These are phyloP conservation scores for Ilyonectria mors-panacis DNA, from an alignment of 2,329 filamentous ascomycete species.

Conservation along the genomic window DNA sequence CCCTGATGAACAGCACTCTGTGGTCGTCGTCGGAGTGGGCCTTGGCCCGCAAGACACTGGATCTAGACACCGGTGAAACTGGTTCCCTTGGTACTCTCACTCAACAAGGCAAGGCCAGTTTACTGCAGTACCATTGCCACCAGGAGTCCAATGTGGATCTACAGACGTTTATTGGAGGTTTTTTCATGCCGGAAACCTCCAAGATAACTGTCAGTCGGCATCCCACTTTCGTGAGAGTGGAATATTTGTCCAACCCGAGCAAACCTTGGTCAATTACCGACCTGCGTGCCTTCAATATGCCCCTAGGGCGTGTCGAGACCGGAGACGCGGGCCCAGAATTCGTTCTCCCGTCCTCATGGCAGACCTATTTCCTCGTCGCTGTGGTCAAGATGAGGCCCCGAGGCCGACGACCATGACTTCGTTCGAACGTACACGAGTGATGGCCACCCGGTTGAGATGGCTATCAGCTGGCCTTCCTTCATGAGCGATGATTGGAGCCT, in stretches of 20 bases:
- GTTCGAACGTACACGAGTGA: not conserved
- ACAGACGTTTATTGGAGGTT: not conserved
- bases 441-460: not conserved
- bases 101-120: not conserved
- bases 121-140: not conserved
- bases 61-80: not conserved
- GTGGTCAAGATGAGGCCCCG: not conserved
- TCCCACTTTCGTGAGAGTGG: not conserved
- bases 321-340: not conserved
- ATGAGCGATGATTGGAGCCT: not conserved
- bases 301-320: rapidly evolving
- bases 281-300: not conserved
- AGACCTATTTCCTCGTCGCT: not conserved
- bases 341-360: too few species aligned
- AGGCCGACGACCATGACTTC: not conserved
- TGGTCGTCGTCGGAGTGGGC: not conserved
- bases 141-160: not conserved
- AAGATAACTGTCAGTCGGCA: not conserved
- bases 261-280: not conserved
- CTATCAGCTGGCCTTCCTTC: not conserved
- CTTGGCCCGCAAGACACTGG: not conserved
- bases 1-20: not conserved
- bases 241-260: not conserved
- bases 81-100: not conserved
- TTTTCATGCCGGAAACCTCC: not conserved